Evolutionary conservation across 371 early-diverging fungal genomes (phyloP).

Genomic region (Circinella minor): DNA sequence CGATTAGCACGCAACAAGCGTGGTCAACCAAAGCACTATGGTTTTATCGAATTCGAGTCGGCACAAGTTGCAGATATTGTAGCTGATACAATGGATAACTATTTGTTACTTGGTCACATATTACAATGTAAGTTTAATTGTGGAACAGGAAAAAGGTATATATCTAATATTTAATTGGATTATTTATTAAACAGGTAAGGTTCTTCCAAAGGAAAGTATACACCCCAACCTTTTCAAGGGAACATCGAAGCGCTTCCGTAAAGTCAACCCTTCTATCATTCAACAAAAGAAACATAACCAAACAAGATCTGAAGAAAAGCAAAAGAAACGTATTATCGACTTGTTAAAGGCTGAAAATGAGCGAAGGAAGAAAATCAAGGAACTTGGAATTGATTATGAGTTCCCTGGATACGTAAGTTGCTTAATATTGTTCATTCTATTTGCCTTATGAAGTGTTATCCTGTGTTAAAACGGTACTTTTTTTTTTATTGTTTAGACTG

Average conservation of each 20-base stretch:
- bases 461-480: too few relatives aligned
- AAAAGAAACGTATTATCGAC: conserved; percentile 38
- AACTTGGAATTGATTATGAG: conserved; percentile 81
- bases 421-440: neutral
- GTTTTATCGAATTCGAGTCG: conserved; percentile 86
- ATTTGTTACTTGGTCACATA: conserved; percentile 81
- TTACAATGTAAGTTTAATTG: conserved; percentile 70
- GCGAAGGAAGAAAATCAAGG: conserved; percentile 60
- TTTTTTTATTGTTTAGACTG: neutral
- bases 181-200: conserved; percentile 29
- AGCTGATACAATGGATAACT: conserved; percentile 96
- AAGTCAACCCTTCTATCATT: conserved; percentile 51
- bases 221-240: conserved; percentile 75
- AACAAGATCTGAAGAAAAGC: conserved; percentile 53
- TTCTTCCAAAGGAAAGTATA: conserved; percentile 69
- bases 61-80: conserved; percentile 88
- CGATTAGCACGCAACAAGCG: conserved; percentile 87
- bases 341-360: conserved; percentile 58
- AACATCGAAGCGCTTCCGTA: conserved; percentile 64
- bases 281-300: conserved; percentile 61
- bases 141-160: neutral
- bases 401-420: conserved; percentile 67
- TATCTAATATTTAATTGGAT: neutral
- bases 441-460: neutral
- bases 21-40: conserved; percentile 90